These are phyloP conservation scores for Backusella australiensis DNA, from an alignment of 192 early-diverging fungal genomes.

Conservation along the genomic window DNA sequence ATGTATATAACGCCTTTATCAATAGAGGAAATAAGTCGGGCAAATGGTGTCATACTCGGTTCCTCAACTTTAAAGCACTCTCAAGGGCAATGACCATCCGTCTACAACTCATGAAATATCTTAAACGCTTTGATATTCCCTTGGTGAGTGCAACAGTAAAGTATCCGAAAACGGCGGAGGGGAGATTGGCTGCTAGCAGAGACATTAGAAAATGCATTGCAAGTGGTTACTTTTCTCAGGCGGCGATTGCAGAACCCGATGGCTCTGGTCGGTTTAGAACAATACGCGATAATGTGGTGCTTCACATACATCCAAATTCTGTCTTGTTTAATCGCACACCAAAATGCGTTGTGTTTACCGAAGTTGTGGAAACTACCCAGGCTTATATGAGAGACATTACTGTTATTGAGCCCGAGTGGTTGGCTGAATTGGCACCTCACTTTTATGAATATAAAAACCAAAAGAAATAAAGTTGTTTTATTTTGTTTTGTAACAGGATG, in stretches of 20 bases:
- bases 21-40: conserved; percentile 46
- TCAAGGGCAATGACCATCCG: conserved; percentile 84
- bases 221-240: conserved; percentile 75
- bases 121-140: conserved; percentile 36
- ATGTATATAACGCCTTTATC: conserved; percentile 79
- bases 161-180: conserved; percentile 37
- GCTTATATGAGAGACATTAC: conserved; percentile 97
- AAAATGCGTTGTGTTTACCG: conserved; percentile 94
- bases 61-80: conserved; percentile 72
- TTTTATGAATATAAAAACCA: conserved; percentile 58
- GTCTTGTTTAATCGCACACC: conserved; percentile 88
- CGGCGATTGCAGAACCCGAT: conserved; percentile 63
- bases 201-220: conserved; percentile 68
- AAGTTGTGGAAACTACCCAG: conserved; percentile 93
- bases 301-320: conserved; percentile 87
- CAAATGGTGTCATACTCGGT: conserved; percentile 87
- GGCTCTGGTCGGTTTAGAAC: conserved; percentile 60
- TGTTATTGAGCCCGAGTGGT: conserved; percentile 89
- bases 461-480: neutral
- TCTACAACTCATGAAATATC: conserved; percentile 81
- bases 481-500: no score
- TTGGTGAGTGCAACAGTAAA: conserved; percentile 31
- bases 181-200: conserved; percentile 39
- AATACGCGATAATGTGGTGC: conserved; percentile 57
- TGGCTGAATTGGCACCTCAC: conserved; percentile 92